Conservation (phyloP, 2,329 filamentous ascomycete species). For the Aureobasidium sp. region DNA sequence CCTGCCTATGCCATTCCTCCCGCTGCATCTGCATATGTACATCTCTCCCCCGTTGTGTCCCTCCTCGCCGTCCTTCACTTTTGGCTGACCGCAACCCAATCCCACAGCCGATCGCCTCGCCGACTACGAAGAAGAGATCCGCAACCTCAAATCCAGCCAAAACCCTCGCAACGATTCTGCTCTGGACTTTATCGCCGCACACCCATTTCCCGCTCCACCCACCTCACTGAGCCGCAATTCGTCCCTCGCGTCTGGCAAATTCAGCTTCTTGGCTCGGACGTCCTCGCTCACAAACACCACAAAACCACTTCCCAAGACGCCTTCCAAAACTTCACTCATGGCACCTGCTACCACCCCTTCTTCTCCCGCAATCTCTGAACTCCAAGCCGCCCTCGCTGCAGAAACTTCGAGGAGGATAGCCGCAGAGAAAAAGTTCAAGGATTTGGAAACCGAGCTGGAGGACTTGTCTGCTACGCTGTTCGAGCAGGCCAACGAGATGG, state of each 20-base stretch:
- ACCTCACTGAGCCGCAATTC: slow-evolving; percentile 21
- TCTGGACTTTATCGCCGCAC: slow-evolving; percentile 16
- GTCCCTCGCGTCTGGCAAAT: not conserved
- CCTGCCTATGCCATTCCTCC: not conserved
- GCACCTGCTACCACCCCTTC: not conserved
- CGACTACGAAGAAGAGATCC: slow-evolving; percentile 73
- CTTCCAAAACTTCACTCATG: slow-evolving; percentile 17
- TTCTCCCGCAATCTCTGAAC: slow-evolving; percentile 21
- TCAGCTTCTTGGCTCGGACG: not conserved
- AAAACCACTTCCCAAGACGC: slow-evolving; percentile 18
- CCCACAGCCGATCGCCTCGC: slow-evolving; percentile 41
- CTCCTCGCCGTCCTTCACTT: not conserved
- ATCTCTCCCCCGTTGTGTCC: not conserved
- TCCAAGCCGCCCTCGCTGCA: slow-evolving; percentile 52
- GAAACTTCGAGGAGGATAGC: slow-evolving; percentile 57
- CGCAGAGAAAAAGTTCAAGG: slow-evolving; percentile 56
- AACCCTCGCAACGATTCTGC: slow-evolving; percentile 17
- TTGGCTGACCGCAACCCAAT: not conserved
- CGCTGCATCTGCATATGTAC: slow-evolving; percentile 9
- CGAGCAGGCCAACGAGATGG: slow-evolving; percentile 77
- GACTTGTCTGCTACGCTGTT: slow-evolving; percentile 65
- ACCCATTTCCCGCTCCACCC: slow-evolving; percentile 10
- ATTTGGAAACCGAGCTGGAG: slow-evolving; percentile 64
- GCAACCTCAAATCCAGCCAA: slow-evolving; percentile 37
- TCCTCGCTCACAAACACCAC: not conserved